phyloP scores from a whole-genome alignment of 768 basidiomycete genomes.

The Tephrocybe sp. region DNA sequence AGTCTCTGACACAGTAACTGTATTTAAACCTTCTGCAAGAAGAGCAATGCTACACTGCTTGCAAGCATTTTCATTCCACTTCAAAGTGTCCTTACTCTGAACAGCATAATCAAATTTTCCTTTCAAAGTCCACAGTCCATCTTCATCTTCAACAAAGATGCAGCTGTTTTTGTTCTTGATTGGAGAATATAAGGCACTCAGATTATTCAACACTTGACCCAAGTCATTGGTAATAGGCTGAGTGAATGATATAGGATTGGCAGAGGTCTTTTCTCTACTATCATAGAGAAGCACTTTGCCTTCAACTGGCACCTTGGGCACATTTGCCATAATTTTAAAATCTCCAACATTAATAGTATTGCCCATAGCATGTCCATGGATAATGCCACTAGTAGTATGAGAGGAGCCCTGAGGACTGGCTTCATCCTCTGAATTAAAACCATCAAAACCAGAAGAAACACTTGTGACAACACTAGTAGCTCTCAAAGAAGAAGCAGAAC shows the following conservation, averaged over 20 bases:
- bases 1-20: not conserved
- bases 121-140: not conserved
- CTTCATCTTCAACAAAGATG: not conserved
- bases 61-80: not conserved
- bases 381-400: constrained; percentile 4
- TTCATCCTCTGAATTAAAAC: not conserved
- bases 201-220: not conserved
- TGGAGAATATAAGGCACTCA: not conserved
- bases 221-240: not conserved
- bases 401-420: constrained; percentile 5
- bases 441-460: not conserved
- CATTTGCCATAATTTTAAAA: not conserved
- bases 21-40: not conserved
- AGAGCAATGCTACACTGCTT: not conserved
- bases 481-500: not conserved
- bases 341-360: constrained; percentile 7
- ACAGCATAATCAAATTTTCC: not conserved
- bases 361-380: constrained; percentile 7
- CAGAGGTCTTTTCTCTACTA: not conserved
- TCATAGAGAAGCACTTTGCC: not conserved
- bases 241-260: not conserved
- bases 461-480: not conserved
- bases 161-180: not conserved
- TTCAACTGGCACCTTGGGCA: not conserved
- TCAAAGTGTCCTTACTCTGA: not conserved